phyloP scores from a whole-genome alignment of 441 rosid genomes.

The Gossypium schwendimanii region DNA sequence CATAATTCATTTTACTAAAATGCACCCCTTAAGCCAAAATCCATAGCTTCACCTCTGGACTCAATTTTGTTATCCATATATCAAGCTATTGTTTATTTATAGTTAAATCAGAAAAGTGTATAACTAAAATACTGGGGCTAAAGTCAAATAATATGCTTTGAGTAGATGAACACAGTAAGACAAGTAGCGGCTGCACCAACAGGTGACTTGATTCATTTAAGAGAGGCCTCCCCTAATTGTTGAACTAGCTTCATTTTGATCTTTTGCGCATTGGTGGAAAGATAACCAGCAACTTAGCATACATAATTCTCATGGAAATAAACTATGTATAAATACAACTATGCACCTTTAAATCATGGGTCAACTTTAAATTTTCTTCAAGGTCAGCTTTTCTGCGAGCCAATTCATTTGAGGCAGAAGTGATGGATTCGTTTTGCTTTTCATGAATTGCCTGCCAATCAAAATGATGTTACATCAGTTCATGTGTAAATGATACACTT shows the following conservation, averaged over 20 bases:
- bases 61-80: not conserved
- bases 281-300: not conserved
- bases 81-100: too few species aligned
- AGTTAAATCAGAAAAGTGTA: not conserved
- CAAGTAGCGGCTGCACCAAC: not conserved
- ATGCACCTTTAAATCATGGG: constrained; percentile 76
- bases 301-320: not conserved
- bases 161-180: not conserved
- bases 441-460: constrained; percentile 75
- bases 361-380: constrained; percentile 69
- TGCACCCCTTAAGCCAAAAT: not conserved
- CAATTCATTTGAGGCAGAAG: constrained; percentile 65
- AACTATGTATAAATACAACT: not conserved
- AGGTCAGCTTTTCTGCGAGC: constrained; percentile 75
- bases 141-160: not conserved
- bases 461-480: constrained; percentile 23
- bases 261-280: not conserved
- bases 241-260: not conserved
- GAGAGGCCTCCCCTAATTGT: not conserved
- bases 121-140: not conserved
- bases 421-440: constrained; percentile 73
- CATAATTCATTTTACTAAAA: not conserved
- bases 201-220: not conserved
- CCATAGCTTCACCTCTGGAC: not conserved
- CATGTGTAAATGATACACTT: constrained; percentile 6